A percentile compares a stretch with the other conserved stretches of the same genome.
These are phyloP conservation scores for Arabidopsis hybrid DNA, from an alignment of 441 rosid species.

Conservation along the genomic window DNA sequence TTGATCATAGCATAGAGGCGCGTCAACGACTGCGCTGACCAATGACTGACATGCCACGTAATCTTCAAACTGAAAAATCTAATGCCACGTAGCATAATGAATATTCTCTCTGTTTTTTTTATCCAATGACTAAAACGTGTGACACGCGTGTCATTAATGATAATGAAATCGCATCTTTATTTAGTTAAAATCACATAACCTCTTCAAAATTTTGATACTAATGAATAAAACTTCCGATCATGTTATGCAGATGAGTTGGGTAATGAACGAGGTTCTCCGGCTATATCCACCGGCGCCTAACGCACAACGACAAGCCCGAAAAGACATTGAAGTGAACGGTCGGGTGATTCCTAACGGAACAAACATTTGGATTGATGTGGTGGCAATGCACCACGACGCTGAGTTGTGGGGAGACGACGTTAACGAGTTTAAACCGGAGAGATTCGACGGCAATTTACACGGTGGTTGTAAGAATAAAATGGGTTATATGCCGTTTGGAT, in stretches of 20 bases:
- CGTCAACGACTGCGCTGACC: slow-evolving; percentile 39
- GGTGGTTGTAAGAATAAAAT: slow-evolving; percentile 91
- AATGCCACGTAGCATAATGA: slow-evolving; percentile 6
- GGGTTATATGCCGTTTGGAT: slow-evolving; percentile 97
- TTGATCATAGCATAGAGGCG: background rate
- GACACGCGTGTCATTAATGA: background rate
- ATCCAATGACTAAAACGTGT: slow-evolving; percentile 34
- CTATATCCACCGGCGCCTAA: slow-evolving; percentile 91
- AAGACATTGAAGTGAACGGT: slow-evolving; percentile 64
- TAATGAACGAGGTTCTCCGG: slow-evolving; percentile 84
- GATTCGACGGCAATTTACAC: slow-evolving; percentile 67
- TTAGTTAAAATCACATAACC: background rate
- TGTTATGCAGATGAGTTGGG: slow-evolving; percentile 89
- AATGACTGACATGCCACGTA: background rate
- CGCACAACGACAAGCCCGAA: slow-evolving; percentile 82
- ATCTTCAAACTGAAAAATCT: background rate
- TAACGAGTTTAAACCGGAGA: slow-evolving; percentile 78
- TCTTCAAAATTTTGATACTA: background rate
- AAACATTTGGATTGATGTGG: slow-evolving; percentile 92
- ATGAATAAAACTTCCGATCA: background rate
- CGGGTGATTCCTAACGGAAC: slow-evolving; percentile 73
- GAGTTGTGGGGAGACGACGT: slow-evolving; percentile 87
- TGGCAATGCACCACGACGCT: slow-evolving; percentile 91
- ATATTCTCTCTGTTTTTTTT: slow-evolving; percentile 2
- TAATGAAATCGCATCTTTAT: background rate